phyloP scores from a whole-genome alignment of 345 rosid species.

The Kernera saxatilis region DNA sequence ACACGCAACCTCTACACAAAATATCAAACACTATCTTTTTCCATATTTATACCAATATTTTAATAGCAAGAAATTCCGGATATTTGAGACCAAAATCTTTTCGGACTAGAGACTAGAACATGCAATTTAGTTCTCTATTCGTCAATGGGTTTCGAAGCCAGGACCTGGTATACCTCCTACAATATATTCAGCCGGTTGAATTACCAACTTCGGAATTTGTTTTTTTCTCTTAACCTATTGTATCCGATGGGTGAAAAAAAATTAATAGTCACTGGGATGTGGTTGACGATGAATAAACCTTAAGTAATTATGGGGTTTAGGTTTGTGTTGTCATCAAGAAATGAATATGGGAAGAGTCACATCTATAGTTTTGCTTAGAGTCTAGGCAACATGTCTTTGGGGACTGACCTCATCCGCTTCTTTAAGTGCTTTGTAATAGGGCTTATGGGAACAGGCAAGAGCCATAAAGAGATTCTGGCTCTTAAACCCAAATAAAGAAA shows the following conservation, averaged over 20 bases:
- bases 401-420: slow-evolving; percentile 18
- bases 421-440: slow-evolving; percentile 19
- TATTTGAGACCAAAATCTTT: not conserved
- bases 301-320: slow-evolving; percentile 4
- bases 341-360: slow-evolving; percentile 21
- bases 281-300: slow-evolving; percentile 9
- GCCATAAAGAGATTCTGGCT: slow-evolving; percentile 23
- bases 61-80: not conserved
- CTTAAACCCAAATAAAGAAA: slow-evolving; percentile 5
- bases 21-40: slow-evolving; percentile 18
- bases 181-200: not conserved
- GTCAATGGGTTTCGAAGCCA: not conserved
- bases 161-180: not conserved
- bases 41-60: not conserved
- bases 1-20: slow-evolving; percentile 34
- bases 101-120: not conserved
- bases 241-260: not conserved
- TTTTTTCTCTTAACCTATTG: not conserved
- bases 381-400: slow-evolving; percentile 29
- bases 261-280: not conserved
- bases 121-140: not conserved
- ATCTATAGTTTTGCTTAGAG: slow-evolving; percentile 27
- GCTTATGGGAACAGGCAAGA: slow-evolving; percentile 25
- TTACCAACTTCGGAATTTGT: not conserved
- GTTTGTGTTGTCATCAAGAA: slow-evolving; percentile 23